Base-by-base conservation (phyloP, 1,284 basidiomycete species). In the Testicularia cyperi region DNA sequence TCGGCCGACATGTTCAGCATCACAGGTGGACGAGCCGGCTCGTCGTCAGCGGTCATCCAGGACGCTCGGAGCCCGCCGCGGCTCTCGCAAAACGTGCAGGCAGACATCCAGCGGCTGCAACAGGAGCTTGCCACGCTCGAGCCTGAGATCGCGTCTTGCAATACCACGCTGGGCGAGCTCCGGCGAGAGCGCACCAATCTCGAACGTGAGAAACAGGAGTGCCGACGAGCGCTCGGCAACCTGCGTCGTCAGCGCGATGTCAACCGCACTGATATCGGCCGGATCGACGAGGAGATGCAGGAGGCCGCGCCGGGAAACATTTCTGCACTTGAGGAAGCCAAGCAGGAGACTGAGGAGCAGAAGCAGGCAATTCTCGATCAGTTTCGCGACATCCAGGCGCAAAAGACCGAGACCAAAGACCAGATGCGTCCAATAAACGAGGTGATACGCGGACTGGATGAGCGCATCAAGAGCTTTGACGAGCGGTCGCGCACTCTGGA, bases 261-360 rank as follows among this genome's bases (percentile, higher is more conserved):
- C 14, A 32, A 58, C 9, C 52, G 58, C 10, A 44, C 53, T 18
- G 45, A 56, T 12, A 78, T 81, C 23, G 66, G 73, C n/a, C 68
- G 76, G 6, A 66, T 85, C 9, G 80, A 82, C 49, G 80, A 84
- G 19, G 85, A 87, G 62, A 81, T 84, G 16, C 85, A 86, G 45
- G 85, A 88, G 35, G 86, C 86, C 23, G 79, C 87, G 65, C 88
- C 90, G 2, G 83, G 83, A 13, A 85, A 84, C 65, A 81, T 91
- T 14, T 81, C 83, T 18, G 84, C 82, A 5, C 79, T 91, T 18
- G 82, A 87, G 54, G 81, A 80, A 19, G 68, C 42, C 80, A 83
- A 62, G 31, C 42, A 44, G 22, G 66, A 70, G 22, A 42, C 67
- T 13, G 52, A 65, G 26, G 49, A 45, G 6, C 53, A 69, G 20